These are phyloP conservation scores for Silene uniflora DNA, from an alignment of 148 eudicot species.

Conservation along the genomic window DNA sequence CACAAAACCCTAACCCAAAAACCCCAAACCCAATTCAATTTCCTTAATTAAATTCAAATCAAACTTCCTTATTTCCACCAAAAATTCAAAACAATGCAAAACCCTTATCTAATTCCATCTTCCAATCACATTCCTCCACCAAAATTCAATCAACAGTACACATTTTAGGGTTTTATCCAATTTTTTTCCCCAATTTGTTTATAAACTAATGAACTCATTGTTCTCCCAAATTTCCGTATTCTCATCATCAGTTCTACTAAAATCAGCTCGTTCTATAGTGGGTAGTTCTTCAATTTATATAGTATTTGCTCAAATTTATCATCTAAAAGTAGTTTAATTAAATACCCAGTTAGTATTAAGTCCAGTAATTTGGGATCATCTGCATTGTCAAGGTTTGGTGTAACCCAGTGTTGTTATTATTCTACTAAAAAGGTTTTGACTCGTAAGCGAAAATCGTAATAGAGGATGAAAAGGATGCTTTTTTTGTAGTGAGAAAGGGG, in stretches of 20 bases:
- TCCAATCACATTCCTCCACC: neutral
- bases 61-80: neutral
- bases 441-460: constrained; percentile 20
- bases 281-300: constrained; percentile 12
- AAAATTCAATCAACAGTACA: neutral
- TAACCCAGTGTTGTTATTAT: constrained; percentile 4
- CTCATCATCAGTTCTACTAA: constrained; percentile 15
- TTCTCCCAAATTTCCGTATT: constrained; percentile 20
- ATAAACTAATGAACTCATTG: constrained; percentile 18
- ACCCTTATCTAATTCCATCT: neutral
- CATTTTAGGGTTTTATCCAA: neutral
- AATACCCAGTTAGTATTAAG: constrained; percentile 12
- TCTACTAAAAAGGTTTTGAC: constrained; percentile 18
- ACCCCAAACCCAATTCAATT: too few species aligned
- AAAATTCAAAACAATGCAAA: neutral
- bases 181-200: neutral
- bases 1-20: too few species aligned
- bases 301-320: constrained; percentile 16
- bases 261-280: constrained; percentile 22
- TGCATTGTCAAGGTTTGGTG: constrained; percentile 14
- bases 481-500: constrained; percentile 75
- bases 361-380: constrained; percentile 14
- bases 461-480: constrained; percentile 53
- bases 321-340: constrained; percentile 8
- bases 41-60: too few species aligned